Percentiles rank a stretch among this genome's conserved stretches.
These are phyloP conservation scores for Beauveria rudraprayagi DNA, from an alignment of 2,329 filamentous ascomycete species.

Conservation along the genomic window DNA sequence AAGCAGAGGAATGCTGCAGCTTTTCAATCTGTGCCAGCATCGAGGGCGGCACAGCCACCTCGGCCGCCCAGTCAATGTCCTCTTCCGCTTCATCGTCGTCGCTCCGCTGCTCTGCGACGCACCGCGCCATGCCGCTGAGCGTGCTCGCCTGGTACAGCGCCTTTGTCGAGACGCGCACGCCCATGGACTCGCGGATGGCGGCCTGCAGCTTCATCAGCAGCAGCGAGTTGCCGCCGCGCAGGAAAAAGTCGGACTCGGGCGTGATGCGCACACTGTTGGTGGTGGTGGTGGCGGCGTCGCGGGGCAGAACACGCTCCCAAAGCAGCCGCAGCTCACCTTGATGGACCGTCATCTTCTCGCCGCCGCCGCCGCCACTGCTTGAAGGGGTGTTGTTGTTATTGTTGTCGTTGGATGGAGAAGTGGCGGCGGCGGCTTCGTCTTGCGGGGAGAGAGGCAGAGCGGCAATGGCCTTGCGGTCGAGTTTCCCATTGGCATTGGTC, in stretches of 20 bases:
- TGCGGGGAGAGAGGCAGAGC: conserved; percentile 17
- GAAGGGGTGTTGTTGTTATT: too few relatives aligned
- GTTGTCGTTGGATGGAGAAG: neutral
- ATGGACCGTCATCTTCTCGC: neutral
- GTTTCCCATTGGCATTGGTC: conserved; percentile 18
- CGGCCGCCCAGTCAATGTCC: neutral
- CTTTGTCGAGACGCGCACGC: conserved; percentile 22
- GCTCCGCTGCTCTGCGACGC: neutral
- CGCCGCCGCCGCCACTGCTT: too few relatives aligned
- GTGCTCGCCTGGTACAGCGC: conserved; percentile 31
- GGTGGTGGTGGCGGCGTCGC: neutral
- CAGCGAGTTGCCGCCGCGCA: conserved; percentile 33
- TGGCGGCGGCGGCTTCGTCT: neutral
- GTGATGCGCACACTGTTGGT: conserved; percentile 6
- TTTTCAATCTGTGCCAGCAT: neutral
- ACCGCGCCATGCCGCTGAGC: conserved; percentile 30
- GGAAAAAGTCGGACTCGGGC: conserved; percentile 30
- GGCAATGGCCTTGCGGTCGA: conserved; percentile 23
- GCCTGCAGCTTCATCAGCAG: conserved; percentile 30
- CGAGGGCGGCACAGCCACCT: neutral
- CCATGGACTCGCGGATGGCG: conserved; percentile 25
- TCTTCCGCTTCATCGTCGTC: neutral
- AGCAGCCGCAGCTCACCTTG: neutral
- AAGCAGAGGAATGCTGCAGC: too few relatives aligned
- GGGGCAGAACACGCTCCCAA: conserved; percentile 4